Base-by-base conservation (phyloP, 805 yeast species). In the Saccharomycopsis fodiens region DNA sequence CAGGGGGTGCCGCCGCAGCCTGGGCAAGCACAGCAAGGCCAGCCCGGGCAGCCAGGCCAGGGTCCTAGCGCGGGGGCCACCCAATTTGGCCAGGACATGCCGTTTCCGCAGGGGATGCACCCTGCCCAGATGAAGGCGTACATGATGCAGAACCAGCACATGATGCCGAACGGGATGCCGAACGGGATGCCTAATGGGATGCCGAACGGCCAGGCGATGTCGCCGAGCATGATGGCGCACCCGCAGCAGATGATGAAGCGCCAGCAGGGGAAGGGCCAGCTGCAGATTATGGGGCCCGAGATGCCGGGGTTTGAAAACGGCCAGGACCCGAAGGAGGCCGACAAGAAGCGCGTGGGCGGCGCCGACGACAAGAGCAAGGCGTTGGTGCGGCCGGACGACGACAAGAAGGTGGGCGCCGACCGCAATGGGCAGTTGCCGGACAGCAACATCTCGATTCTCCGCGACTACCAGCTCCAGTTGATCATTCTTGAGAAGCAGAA, bases 381-480 rank as follows among this genome's bases (percentile, higher is more conserved):
- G 8, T 15, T 32, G 17, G 36, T 10, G 8, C 36, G 20, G 10
- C 36, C 17, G 8, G 20, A 32, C 20, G 36, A 17, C 20, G 36
- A 32, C 20, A 19, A 10, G 10, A 32, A 32, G 20, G 15, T 10
- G 36, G 36, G 10, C 56, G 44, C 47, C 54, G 51, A 36, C 58
- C 29, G 36, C 8, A 32, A 32, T 10, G 36, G 36, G 8, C 36
- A 32, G 20, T 32, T 32, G 8, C 20, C 20, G 16, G 27, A 19
- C 12, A 44, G 22, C 23, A 40, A 61, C 53, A 68, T 65, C 47
- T 72, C 71, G 55, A 89, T 91, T 1, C 65, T 85, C 34, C 85
- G 82, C 55, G 94, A 85, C 58, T 85, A 86, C 60, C 94, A 85
- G 60, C 79, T 77, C 69, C 91, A 85, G 61, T 65, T 85, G 53